A percentile compares a stretch with the other conserved stretches of the same genome.
Conservation (phyloP, 352 stramenopile genomes). For the Pythium myriotylum region DNA sequence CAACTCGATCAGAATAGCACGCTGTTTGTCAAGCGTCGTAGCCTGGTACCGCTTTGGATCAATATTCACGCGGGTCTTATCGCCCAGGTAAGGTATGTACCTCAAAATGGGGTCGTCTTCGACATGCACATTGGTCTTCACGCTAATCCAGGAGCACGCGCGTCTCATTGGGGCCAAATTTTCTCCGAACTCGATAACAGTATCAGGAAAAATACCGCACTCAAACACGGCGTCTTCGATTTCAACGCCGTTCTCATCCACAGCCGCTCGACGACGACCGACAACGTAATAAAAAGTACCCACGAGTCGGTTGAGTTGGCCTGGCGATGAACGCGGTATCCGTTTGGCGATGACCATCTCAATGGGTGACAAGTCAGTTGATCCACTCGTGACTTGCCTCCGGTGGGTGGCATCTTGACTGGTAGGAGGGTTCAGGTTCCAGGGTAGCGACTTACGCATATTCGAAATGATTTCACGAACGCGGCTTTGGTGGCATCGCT, state of each 20-base stretch:
- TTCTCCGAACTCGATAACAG: constrained; percentile 48
- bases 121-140: constrained; percentile 73
- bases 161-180: constrained; percentile 49
- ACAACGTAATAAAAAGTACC: constrained; percentile 24
- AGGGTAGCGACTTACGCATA: constrained; percentile 37
- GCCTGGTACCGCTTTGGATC: constrained; percentile 61
- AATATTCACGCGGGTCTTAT: constrained; percentile 56
- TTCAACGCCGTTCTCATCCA: neutral
- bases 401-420: neutral
- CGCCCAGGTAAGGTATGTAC: constrained; percentile 90
- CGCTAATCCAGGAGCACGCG: constrained; percentile 66
- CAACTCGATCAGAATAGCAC: constrained; percentile 39
- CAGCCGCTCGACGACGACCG: constrained; percentile 7
- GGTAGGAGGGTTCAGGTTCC: neutral
- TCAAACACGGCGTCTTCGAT: constrained; percentile 18
- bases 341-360: constrained; percentile 21
- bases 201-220: constrained; percentile 43
- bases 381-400: constrained; percentile 12
- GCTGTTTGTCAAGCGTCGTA: constrained; percentile 64
- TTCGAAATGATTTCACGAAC: constrained; percentile 37
- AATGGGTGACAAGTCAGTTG: constrained; percentile 19
- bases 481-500: constrained; percentile 46
- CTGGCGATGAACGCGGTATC: neutral
- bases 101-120: constrained; percentile 86
- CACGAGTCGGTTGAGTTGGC: constrained; percentile 13